Base-by-base conservation (phyloP, 768 basidiomycete genomes). In the Lepiota subincarnata region DNA sequence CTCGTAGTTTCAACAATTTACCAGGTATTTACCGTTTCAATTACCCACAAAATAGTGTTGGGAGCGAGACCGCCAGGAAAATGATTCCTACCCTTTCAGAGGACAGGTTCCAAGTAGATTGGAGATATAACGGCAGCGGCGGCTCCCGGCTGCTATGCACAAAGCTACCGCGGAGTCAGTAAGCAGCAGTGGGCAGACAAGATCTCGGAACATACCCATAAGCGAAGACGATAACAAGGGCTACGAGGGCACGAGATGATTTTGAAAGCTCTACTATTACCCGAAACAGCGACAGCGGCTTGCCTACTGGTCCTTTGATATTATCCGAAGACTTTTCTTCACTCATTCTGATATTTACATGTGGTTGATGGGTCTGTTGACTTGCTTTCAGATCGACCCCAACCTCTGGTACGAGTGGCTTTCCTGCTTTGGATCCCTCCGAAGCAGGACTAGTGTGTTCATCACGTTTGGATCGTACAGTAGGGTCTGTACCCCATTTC, bases 61-160 rank as follows among this genome's bases (percentile, higher is more conserved):
- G 87, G 6, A 86, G 66, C 20, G 85, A 78, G 7, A 78, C 76
- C 6, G 81, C 86, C 53, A 89, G 68, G 62, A 83, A 84, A 13
- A 87, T 76, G n/a, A 89, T 59, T 6, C 88, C 88, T 8, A 87
- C 82, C 63, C 68, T 65, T n/a, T 62, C 64, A 0, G 83, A 72
- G 50, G 73, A 57, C 37, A 79, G 72, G 4, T 65, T 64, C 78
- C 82, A 86, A 6, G 75, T 56, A 10, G 61, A 61, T 56, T 80
- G 76, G 34, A 84, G 62, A 55, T 79, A 80, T 22, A 84, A 64
- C 0, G 84, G 81, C 35, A 86, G 66, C 5, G 82, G 70, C 13
- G 84, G 81, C 48, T 85, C 84, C 59, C 75, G 74, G 46, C 72
- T 72, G 34, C 71, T 78, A 47, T 71, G 76, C 1, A 78, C 65